These are phyloP conservation scores for Hyphopichia buzzinii DNA, from an alignment of 1,139 yeast species.

Conservation along the genomic window DNA sequence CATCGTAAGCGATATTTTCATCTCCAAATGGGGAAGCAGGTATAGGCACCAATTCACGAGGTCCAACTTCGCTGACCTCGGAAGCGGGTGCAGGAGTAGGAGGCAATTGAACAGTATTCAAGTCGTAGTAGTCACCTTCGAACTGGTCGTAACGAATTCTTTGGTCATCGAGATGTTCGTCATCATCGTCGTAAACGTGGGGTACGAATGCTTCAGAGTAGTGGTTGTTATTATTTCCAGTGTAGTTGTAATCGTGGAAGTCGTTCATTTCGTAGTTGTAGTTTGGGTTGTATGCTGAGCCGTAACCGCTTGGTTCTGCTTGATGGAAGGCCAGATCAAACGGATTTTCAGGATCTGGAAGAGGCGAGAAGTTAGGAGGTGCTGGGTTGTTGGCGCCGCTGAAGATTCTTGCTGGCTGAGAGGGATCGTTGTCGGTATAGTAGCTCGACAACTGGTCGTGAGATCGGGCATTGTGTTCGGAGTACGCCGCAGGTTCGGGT, in stretches of 20 bases:
- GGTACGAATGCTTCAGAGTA: constrained; percentile 40
- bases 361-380: constrained; percentile 17
- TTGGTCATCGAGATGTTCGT: constrained; percentile 42
- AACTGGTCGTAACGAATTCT: constrained; percentile 39
- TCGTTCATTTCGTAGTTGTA: constrained; percentile 29
- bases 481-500: constrained; percentile 31
- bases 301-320: constrained; percentile 13
- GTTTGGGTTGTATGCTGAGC: constrained; percentile 6
- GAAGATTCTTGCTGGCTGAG: constrained; percentile 17
- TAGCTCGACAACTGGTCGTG: constrained; percentile 26
- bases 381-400: constrained; percentile 19
- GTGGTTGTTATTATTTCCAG: constrained; percentile 7
- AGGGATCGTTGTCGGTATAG: constrained; percentile 15
- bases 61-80: constrained; percentile 2
- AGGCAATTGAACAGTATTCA: constrained; percentile 32
- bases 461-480: constrained; percentile 13
- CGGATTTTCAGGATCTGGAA: constrained; percentile 14
- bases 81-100: constrained; percentile 16
- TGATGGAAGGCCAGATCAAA: constrained; percentile 11
- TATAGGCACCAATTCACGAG: constrained; percentile 1
- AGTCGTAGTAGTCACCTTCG: constrained; percentile 45
- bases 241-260: constrained; percentile 20
- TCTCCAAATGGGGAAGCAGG: constrained; percentile 35
- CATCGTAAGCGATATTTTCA: constrained; percentile 18
- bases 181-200: constrained; percentile 45